Conservation (phyloP, 1,284 basidiomycete species). For the Pterulicium gracile region DNA sequence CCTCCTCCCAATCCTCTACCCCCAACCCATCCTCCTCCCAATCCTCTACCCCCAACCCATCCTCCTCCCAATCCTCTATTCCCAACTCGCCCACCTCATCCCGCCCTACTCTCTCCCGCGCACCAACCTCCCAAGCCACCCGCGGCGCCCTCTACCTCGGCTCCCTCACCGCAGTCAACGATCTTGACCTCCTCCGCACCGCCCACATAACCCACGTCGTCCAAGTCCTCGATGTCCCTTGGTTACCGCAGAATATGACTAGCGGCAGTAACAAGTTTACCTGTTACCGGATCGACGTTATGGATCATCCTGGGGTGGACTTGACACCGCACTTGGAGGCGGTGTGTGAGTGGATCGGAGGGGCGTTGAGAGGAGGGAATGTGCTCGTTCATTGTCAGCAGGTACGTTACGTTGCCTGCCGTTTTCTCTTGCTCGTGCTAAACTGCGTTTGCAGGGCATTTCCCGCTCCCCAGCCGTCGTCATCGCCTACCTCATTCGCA, state of each 20-base stretch:
- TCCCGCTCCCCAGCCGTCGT: slow-evolving; percentile 59
- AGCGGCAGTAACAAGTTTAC: slow-evolving; percentile 46
- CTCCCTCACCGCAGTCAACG: slow-evolving; percentile 41
- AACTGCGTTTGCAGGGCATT: slow-evolving; percentile 35
- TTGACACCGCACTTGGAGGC: slow-evolving; percentile 42
- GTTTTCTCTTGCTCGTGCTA: slow-evolving; percentile 5
- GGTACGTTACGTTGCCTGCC: slow-evolving; percentile 24
- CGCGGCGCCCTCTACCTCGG: slow-evolving; percentile 44
- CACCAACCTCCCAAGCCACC: too few relatives aligned
- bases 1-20: slow-evolving; percentile 20
- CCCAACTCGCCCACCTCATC: not conserved
- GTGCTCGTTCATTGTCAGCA: slow-evolving; percentile 62
- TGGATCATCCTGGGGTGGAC: slow-evolving; percentile 43
- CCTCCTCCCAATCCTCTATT: not conserved
- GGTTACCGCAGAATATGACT: slow-evolving; percentile 44
- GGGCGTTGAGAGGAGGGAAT: slow-evolving; percentile 37
- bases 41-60: too few relatives aligned
- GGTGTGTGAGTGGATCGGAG: slow-evolving; percentile 44
- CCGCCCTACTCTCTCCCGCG: too few relatives aligned
- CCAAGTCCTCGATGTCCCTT: slow-evolving; percentile 60
- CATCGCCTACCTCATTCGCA: slow-evolving; percentile 56
- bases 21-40: slow-evolving; percentile 11
- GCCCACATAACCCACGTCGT: slow-evolving; percentile 50
- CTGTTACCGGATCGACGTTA: slow-evolving; percentile 57
- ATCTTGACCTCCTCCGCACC: slow-evolving; percentile 33